phyloP scores from a whole-genome alignment of 1,284 basidiomycete species.

The Anthracocystis walkeri region DNA sequence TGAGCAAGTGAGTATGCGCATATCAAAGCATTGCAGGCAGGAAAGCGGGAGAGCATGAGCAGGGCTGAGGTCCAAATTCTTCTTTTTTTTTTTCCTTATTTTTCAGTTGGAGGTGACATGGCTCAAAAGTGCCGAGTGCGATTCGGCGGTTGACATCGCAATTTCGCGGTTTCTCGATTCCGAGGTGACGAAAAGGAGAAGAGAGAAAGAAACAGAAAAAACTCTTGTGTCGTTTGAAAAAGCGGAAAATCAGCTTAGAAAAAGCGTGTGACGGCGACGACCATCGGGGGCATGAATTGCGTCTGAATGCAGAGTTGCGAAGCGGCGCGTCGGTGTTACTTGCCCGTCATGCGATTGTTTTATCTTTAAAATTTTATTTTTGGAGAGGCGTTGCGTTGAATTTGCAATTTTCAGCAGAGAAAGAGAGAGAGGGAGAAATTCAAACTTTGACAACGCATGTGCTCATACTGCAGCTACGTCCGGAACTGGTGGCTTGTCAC shows the following conservation, averaged over 20 bases:
- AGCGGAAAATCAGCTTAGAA: neutral
- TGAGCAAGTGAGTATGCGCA: neutral
- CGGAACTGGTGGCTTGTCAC: no score
- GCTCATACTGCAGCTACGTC: no score
- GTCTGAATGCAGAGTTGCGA: constrained; percentile 2
- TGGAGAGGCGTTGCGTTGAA: no score
- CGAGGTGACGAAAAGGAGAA: neutral
- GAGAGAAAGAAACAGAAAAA: neutral
- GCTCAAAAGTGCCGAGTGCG: neutral
- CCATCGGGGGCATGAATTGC: neutral
- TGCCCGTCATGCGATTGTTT: neutral
- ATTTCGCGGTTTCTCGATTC: neutral
- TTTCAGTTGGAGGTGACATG: constrained; percentile 1
- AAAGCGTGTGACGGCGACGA: neutral
- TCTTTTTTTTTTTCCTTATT: no score
- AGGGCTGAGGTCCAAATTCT: no score
- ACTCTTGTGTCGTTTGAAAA: neutral
- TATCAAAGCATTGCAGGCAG: neutral
- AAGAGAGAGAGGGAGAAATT: no score
- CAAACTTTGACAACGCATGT: no score
- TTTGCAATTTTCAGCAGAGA: no score
- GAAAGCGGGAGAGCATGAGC: no score
- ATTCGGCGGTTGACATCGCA: neutral
- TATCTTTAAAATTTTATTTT: neutral
- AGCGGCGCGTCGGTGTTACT: neutral